Evolutionary conservation across 1,139 yeast genomes (phyloP), one percentile per base, ranked within the genome.

Genomic region (Saccharomycopsis hybrid): DNA sequence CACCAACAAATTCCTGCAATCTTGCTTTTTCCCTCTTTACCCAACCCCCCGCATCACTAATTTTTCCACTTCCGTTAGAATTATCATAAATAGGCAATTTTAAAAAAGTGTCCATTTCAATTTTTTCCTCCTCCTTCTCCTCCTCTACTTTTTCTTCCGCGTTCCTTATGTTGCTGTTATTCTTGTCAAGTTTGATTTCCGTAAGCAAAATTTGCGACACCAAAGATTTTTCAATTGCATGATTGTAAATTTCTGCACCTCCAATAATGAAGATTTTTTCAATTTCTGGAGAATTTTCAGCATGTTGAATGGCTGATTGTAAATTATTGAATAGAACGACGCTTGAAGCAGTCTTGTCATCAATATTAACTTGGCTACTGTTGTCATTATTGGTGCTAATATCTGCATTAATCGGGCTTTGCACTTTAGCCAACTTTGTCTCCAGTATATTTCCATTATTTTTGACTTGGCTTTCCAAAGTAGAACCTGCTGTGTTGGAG

Each of bases 201-300:
- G 98, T 92, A n/a, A 92, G 65, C 33, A 89, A 70, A 47, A 92
- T 67, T 41, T 79, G 74, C 47, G 77, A 74, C 0, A 84, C 77
- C 3, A 69, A 51, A 0, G 67, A 67, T 47, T 70, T 73, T 0
- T 68, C 58, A 32, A 82, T 63, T 30, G 80, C 73, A 42, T 78
- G 72, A 49, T 77, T 74, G 67, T 92, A 92, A 5, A 92, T 71
- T 63, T 90, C 92, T 1, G 94, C 92, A 1, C 99, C 99, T 2
- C 99, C 99, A 56, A 92, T 92, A 36, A 94, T 74, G 62, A 82
- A 92, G 1, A 90, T 72, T 50, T 78, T 74, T 50, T 80, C 84
- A 24, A 82, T 58, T 2, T 55, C 50, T 5, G 60, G 54, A 28
- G 62, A 60, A 8, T 55, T 33, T 11, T 58, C 51, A 31, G 70